Evolutionary conservation across 2,329 filamentous ascomycete genomes (phyloP).

Genomic region (Capronia americana): DNA sequence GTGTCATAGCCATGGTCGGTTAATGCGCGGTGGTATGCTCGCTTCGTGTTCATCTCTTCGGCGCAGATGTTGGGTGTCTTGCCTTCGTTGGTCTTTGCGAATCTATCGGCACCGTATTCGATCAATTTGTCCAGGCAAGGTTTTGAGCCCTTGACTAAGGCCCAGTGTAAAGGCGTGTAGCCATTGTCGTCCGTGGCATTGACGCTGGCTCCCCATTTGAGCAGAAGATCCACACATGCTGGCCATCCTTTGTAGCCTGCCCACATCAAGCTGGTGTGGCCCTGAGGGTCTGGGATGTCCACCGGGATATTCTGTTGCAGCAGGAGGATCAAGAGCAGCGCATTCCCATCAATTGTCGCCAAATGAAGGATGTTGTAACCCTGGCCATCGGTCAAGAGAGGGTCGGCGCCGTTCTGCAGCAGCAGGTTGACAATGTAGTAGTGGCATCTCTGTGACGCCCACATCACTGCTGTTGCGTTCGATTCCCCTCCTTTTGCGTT

Average conservation of each 20-base stretch:
- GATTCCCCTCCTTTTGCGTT: slow-evolving; percentile 96
- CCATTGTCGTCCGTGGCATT: slow-evolving; percentile 89
- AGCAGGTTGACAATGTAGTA: slow-evolving; percentile 96
- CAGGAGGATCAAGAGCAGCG: slow-evolving; percentile 84
- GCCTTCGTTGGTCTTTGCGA: slow-evolving; percentile 84
- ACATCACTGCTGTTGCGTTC: slow-evolving; percentile 90
- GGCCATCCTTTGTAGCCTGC: slow-evolving; percentile 97
- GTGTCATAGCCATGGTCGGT: slow-evolving; percentile 83
- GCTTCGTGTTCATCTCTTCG: slow-evolving; percentile 83
- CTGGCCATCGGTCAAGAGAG: slow-evolving; percentile 88
- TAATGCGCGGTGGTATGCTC: slow-evolving; percentile 82
- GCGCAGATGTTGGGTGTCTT: slow-evolving; percentile 90
- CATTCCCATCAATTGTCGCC: slow-evolving; percentile 95
- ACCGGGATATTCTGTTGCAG: slow-evolving; percentile 95
- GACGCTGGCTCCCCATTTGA: slow-evolving; percentile 94
- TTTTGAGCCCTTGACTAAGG: slow-evolving; percentile 88
- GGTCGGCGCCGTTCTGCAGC: slow-evolving; percentile 88
- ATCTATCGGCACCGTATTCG: slow-evolving; percentile 93
- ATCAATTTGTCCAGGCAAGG: slow-evolving; percentile 91
- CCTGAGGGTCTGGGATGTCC: slow-evolving; percentile 85
- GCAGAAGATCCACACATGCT: slow-evolving; percentile 85
- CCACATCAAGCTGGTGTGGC: slow-evolving; percentile 98
- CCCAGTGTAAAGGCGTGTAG: slow-evolving; percentile 95
- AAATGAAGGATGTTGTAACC: slow-evolving; percentile 98
- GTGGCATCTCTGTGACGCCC: slow-evolving; percentile 95